These are phyloP conservation scores for Saccharomyces uvarum DNA, from an alignment of 1,139 yeast species.

Conservation along the genomic window DNA sequence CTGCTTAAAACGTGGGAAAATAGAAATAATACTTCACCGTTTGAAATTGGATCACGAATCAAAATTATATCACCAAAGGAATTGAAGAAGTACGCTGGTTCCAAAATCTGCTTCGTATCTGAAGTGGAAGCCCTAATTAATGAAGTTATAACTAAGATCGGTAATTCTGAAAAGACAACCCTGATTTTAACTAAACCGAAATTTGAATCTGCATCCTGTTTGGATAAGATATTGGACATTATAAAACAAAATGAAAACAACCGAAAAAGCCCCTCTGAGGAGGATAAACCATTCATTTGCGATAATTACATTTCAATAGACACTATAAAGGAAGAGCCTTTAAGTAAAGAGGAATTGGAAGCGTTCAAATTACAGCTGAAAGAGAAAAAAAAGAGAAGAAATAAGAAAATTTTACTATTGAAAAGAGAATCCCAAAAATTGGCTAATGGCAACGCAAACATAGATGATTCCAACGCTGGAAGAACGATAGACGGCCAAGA, in stretches of 20 bases:
- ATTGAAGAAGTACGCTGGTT: constrained; percentile 50
- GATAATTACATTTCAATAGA: constrained; percentile 16
- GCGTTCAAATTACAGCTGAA: constrained; percentile 43
- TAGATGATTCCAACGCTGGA: not conserved
- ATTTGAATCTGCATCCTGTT: constrained; percentile 9
- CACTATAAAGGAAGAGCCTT: constrained; percentile 31
- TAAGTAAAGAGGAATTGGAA: constrained; percentile 44
- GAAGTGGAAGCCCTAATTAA: constrained; percentile 45
- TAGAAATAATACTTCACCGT: constrained; percentile 55
- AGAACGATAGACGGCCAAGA: constrained; percentile 5
- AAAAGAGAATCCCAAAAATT: constrained; percentile 10
- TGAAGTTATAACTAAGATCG: constrained; percentile 42
- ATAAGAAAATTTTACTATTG: constrained; percentile 21
- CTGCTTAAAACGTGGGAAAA: constrained; percentile 77
- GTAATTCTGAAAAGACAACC: constrained; percentile 59
- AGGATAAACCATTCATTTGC: constrained; percentile 18
- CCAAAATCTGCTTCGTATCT: constrained; percentile 76
- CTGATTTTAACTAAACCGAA: constrained; percentile 49
- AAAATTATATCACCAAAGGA: constrained; percentile 56
- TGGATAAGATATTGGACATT: constrained; percentile 38
- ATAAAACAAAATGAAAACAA: constrained; percentile 47
- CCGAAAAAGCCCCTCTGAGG: constrained; percentile 33
- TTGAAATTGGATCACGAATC: constrained; percentile 50
- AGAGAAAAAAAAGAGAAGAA: constrained; percentile 32
- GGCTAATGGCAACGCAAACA: constrained; percentile 4